Conservation (phyloP, 129 eudicot genomes). For the Chrysanthemum makinoi region DNA sequence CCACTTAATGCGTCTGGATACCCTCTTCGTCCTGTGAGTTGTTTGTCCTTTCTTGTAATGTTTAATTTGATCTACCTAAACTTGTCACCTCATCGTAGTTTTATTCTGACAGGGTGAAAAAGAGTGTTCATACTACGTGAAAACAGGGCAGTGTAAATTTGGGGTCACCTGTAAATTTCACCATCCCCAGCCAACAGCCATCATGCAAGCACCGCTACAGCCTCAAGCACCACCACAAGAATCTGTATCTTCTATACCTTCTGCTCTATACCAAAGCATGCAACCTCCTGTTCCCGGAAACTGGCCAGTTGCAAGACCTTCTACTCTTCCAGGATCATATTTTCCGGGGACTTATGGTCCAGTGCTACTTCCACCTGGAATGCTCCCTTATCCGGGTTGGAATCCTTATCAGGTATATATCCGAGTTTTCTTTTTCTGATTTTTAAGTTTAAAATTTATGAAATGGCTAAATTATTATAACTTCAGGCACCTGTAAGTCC, state of each 20-base stretch:
- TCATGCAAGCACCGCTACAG: constrained; percentile 37
- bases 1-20: constrained; percentile 68
- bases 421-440: constrained; percentile 8
- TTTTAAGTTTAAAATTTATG: not conserved
- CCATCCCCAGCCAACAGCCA: constrained; percentile 77
- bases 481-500: constrained; percentile 61
- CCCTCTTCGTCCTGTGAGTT: constrained; percentile 81
- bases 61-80: not conserved
- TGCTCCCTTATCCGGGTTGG: constrained; percentile 82
- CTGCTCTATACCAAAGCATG: constrained; percentile 48
- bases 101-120: constrained; percentile 73
- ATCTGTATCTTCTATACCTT: constrained; percentile 30
- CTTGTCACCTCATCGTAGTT: constrained; percentile 12
- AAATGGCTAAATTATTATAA: not conserved
- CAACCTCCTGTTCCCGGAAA: constrained; percentile 57
- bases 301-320: constrained; percentile 73
- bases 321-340: constrained; percentile 81
- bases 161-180: constrained; percentile 92
- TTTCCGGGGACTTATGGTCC: constrained; percentile 72
- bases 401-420: constrained; percentile 69
- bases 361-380: constrained; percentile 67
- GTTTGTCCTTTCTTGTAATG: not conserved
- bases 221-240: constrained; percentile 33
- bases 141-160: constrained; percentile 94
- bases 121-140: constrained; percentile 82